phyloP scores from a whole-genome alignment of 2,329 filamentous ascomycete genomes.

The Aspergillus novoparasiticus region DNA sequence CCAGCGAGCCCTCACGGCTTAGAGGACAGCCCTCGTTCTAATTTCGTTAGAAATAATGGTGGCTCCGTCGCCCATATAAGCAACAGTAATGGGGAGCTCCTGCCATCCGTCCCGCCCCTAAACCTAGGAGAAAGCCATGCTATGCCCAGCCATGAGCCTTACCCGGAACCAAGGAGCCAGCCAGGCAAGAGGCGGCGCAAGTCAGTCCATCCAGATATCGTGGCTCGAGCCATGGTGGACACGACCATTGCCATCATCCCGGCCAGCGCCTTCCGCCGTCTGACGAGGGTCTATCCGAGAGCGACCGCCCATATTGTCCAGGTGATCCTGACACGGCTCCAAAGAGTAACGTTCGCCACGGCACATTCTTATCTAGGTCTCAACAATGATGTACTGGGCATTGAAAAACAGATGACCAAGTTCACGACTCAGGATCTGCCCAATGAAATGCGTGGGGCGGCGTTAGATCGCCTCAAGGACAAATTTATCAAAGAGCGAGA shows the following conservation, averaged over 20 bases:
- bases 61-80: conserved; percentile 21
- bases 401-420: conserved; percentile 90
- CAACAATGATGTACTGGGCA: conserved; percentile 87
- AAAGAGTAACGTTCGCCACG: conserved; percentile 91
- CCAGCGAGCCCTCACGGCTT: conserved; percentile 41
- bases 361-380: conserved; percentile 93
- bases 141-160: conserved; percentile 31
- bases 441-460: conserved; percentile 82
- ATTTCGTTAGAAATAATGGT: conserved; percentile 21
- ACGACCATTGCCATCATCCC: conserved; percentile 99
- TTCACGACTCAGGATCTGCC: conserved; percentile 91
- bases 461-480: conserved; percentile 82
- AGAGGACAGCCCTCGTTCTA: conserved; percentile 31
- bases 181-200: conserved; percentile 48
- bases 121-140: conserved; percentile 61
- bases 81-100: conserved; percentile 32
- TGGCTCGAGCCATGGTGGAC: conserved; percentile 92
- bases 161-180: conserved; percentile 21
- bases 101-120: conserved; percentile 72
- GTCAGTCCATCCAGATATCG: conserved; percentile 93
- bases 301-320: conserved; percentile 97
- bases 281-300: conserved; percentile 93
- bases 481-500: conserved; percentile 88
- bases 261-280: conserved; percentile 86
- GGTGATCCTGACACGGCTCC: conserved; percentile 90